These are phyloP conservation scores for Fusarium sp. DNA, from an alignment of 2,329 filamentous ascomycete species.

Conservation along the genomic window DNA sequence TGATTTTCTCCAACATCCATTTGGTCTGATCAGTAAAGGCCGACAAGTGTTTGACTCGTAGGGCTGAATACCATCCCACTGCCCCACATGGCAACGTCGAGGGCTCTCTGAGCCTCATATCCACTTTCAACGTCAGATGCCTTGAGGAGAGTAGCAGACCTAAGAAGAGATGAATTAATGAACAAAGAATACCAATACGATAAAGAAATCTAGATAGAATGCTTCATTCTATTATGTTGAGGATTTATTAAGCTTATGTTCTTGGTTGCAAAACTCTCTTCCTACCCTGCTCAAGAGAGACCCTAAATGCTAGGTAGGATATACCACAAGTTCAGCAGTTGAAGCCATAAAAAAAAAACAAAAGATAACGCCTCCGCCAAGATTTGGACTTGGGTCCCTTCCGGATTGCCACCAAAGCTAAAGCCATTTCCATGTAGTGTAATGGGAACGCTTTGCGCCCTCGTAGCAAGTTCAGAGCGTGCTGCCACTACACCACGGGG, in stretches of 20 bases:
- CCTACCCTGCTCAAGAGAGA: background rate
- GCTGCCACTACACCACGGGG: background rate
- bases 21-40: background rate
- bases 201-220: rapidly evolving
- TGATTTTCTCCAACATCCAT: background rate
- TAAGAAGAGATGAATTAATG: too few relatives aligned
- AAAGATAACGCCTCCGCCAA: background rate
- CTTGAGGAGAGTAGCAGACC: too few relatives aligned
- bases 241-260: background rate
- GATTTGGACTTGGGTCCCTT: background rate
- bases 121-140: background rate
- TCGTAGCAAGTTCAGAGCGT: background rate
- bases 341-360: background rate
- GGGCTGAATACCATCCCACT: background rate
- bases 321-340: too few relatives aligned
- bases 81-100: background rate
- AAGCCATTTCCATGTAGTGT: too few relatives aligned
- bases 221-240: background rate
- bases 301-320: background rate
- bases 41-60: background rate
- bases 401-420: too few relatives aligned
- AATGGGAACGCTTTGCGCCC: too few relatives aligned
- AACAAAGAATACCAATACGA: background rate
- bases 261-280: background rate
- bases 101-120: background rate